A percentile compares a stretch with the other conserved stretches of the same genome.
phyloP scores from a whole-genome alignment of 1,284 basidiomycete genomes.

The Salmacisia buchloeana region DNA sequence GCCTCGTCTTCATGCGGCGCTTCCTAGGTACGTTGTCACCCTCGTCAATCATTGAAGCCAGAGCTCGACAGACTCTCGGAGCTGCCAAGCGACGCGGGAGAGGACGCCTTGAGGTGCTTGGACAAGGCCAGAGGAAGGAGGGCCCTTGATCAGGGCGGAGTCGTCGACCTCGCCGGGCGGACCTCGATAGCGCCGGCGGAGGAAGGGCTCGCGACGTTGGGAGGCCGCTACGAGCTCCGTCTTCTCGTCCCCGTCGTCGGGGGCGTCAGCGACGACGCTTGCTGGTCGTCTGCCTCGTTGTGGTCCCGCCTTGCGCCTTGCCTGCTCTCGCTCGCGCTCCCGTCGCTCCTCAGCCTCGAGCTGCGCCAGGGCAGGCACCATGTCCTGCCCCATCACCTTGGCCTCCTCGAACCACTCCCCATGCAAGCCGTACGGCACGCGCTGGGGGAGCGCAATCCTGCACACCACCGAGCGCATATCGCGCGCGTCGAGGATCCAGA shows the following conservation, averaged over 20 bases:
- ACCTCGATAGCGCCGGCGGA: background rate
- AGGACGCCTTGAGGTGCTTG: background rate
- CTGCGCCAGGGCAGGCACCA: conserved; percentile 10
- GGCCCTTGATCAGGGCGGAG: too few species aligned
- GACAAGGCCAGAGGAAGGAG: background rate
- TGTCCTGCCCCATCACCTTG: conserved; percentile 39
- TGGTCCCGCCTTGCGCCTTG: too few species aligned
- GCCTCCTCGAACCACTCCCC: conserved; percentile 47
- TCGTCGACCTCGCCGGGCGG: background rate
- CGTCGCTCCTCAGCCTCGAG: background rate
- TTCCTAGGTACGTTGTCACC: too few species aligned
- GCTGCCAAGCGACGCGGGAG: background rate
- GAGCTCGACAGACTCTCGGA: background rate
- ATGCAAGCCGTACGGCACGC: conserved; percentile 52
- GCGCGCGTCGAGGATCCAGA: conserved; percentile 56
- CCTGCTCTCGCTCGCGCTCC: background rate
- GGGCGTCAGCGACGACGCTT: background rate
- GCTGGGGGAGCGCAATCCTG: conserved; percentile 53
- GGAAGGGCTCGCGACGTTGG: background rate
- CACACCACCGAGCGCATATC: conserved; percentile 51
- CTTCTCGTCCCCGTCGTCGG: background rate
- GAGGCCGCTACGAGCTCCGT: background rate
- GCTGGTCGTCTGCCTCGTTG: background rate
- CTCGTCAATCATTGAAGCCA: background rate
- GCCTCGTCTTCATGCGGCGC: too few species aligned